Evolutionary conservation across 768 basidiomycete species (phyloP), one percentile per base, ranked within the genome.

Genomic region (Trametes maxima): DNA sequence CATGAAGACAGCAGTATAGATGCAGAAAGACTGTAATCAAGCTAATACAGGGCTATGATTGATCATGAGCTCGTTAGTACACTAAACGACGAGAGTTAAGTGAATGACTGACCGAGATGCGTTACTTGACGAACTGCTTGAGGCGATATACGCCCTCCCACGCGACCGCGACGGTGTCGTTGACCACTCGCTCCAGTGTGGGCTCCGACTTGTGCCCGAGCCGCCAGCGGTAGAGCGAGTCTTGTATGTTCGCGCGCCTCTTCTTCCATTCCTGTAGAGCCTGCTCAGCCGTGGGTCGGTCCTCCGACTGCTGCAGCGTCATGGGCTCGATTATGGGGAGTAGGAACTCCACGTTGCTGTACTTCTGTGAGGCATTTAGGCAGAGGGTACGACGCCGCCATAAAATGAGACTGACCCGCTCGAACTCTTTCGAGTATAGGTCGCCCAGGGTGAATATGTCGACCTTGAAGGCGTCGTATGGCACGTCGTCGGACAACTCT

Each of bases 401-500:
- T n/a, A n/a, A n/a, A n/a, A 13, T 5, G 19, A 25, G 17, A 3
- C 10, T 69, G 56, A 51, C 50, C 36, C 39, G 50, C 22, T 19
- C 19, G 19, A 37, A 37, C n/a, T n/a, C 36, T 16, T 37, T 37
- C 21, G 17, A 7, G 12, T 19, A 57, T 5, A 72, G 21, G 45
- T 70, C 65, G 0, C 72, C 71, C 5, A 71, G 53, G 5, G 65
- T 60, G 52, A 59, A 73, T 3, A 71, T 68, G 39, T n/a, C n/a
- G n/a, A n/a, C n/a, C n/a, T n/a, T n/a, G n/a, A n/a, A n/a, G n/a
- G n/a, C n/a, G n/a, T n/a, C n/a, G n/a, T n/a, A n/a, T n/a, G n/a
- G n/a, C n/a, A n/a, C n/a, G n/a, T n/a, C n/a, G n/a, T n/a, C n/a
- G 6, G 65, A 68, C 2, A 72, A 56, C 33, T 73, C 72, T 1